These are phyloP conservation scores for Punica granatum DNA, from an alignment of 345 rosid species.

Conservation along the genomic window DNA sequence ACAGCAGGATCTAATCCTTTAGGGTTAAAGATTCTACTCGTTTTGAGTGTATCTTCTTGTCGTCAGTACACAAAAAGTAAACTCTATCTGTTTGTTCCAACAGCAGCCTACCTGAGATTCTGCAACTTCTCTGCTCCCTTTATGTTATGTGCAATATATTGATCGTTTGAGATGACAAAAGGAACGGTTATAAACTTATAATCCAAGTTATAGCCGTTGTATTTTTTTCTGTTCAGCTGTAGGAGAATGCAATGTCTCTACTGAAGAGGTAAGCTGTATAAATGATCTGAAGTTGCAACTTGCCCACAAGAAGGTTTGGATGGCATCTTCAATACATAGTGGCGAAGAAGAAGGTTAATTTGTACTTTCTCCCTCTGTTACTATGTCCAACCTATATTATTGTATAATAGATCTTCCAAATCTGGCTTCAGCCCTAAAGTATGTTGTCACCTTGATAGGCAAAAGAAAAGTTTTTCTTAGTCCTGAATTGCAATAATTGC, in stretches of 20 bases:
- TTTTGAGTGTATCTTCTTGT: background rate
- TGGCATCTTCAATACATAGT: constrained; percentile 83
- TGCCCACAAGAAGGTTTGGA: constrained; percentile 59
- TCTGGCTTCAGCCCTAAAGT: background rate
- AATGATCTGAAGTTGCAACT: constrained; percentile 52
- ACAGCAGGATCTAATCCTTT: background rate
- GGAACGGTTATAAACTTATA: background rate
- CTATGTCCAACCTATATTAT: background rate
- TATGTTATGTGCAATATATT: background rate
- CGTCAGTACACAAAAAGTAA: background rate
- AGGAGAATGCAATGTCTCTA: constrained; percentile 31
- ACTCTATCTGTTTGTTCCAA: background rate
- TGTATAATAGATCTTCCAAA: background rate
- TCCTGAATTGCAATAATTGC: background rate
- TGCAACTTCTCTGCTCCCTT: background rate
- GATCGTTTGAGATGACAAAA: background rate
- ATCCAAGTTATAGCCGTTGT: background rate
- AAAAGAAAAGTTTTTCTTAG: background rate
- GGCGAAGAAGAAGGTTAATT: constrained; percentile 82
- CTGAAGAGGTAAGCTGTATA: constrained; percentile 23
- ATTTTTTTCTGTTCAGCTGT: constrained; percentile 21
- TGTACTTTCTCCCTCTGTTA: background rate
- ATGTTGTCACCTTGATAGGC: background rate
- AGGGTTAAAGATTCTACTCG: background rate
- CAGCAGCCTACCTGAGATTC: background rate